phyloP scores from a whole-genome alignment of 2,329 filamentous ascomycete species.

The Tolypocladium ovalisporum region DNA sequence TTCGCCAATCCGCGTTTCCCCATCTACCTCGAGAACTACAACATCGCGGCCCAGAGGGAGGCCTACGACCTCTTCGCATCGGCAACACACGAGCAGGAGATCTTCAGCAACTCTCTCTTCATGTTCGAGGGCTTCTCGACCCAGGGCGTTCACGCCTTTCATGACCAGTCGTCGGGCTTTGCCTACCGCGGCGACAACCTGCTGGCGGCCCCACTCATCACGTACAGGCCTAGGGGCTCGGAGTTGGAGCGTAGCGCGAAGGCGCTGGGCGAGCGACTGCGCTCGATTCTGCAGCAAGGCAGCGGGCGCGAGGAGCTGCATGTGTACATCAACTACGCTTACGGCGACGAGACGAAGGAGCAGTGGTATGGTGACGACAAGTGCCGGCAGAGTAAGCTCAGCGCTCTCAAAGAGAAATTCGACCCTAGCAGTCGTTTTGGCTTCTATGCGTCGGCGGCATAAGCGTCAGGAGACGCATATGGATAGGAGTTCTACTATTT shows the following conservation, averaged over 20 bases:
- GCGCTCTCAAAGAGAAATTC: too few species aligned
- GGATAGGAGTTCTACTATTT: too few species aligned
- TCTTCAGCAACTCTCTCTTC: constrained; percentile 27
- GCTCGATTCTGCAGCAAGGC: constrained; percentile 22
- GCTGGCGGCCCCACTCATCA: constrained; percentile 25
- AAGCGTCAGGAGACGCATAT: too few species aligned
- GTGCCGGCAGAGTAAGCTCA: constrained; percentile 7
- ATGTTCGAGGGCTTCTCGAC: constrained; percentile 43
- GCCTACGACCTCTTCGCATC: constrained; percentile 21
- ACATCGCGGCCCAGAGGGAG: constrained; percentile 15
- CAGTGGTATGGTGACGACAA: constrained; percentile 34
- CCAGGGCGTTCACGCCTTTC: constrained; percentile 28
- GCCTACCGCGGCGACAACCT: constrained; percentile 33
- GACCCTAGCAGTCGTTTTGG: too few species aligned
- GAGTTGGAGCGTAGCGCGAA: constrained; percentile 21
- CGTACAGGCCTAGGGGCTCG: constrained; percentile 20
- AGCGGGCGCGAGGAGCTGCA: constrained; percentile 21
- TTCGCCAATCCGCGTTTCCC: constrained; percentile 31
- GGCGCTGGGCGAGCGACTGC: constrained; percentile 24
- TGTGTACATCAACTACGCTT: constrained; percentile 39
- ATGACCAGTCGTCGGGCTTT: constrained; percentile 28
- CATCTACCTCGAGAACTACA: constrained; percentile 29
- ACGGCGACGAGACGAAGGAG: constrained; percentile 27
- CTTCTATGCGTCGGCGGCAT: too few species aligned
- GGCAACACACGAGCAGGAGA: constrained; percentile 12